Evolutionary conservation across 495 filamentous ascomycete species (phyloP).

Genomic region (Aspergillus hancockii): DNA sequence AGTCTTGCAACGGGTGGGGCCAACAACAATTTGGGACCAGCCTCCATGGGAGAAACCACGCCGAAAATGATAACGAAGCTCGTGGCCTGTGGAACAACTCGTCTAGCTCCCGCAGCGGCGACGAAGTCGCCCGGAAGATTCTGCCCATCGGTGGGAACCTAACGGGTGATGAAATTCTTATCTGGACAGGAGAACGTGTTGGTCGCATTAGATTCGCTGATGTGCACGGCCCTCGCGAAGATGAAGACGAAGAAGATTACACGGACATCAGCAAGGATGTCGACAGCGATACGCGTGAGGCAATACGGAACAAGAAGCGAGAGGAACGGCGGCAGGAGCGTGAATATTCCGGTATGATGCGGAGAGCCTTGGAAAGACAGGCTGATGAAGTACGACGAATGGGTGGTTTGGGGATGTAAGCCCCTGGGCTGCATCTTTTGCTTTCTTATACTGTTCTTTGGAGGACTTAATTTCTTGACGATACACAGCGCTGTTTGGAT

Average conservation of each 20-base stretch:
- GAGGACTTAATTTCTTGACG: background rate
- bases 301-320: conserved; percentile 42
- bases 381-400: conserved; percentile 82
- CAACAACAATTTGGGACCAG: background rate
- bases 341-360: conserved; percentile 69
- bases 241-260: conserved; percentile 47
- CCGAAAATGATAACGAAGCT: conserved; percentile 7
- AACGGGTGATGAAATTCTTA: conserved; percentile 62
- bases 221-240: conserved; percentile 44
- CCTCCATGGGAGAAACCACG: background rate
- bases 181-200: conserved; percentile 82
- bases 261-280: conserved; percentile 36
- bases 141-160: conserved; percentile 57
- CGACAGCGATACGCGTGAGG: conserved; percentile 39
- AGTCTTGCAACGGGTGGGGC: conserved; percentile 11
- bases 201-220: conserved; percentile 67
- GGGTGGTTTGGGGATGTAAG: conserved; percentile 60
- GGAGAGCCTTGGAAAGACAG: conserved; percentile 72
- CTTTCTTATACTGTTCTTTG: background rate
- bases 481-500: background rate
- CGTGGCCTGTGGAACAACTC: conserved; percentile 34
- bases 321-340: conserved; percentile 45
- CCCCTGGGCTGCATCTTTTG: background rate
- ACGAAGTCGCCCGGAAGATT: conserved; percentile 68
- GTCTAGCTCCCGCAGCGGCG: conserved; percentile 22